These are phyloP conservation scores for Boletus rubescentipes DNA, from an alignment of 768 basidiomycete genomes.

Conservation along the genomic window DNA sequence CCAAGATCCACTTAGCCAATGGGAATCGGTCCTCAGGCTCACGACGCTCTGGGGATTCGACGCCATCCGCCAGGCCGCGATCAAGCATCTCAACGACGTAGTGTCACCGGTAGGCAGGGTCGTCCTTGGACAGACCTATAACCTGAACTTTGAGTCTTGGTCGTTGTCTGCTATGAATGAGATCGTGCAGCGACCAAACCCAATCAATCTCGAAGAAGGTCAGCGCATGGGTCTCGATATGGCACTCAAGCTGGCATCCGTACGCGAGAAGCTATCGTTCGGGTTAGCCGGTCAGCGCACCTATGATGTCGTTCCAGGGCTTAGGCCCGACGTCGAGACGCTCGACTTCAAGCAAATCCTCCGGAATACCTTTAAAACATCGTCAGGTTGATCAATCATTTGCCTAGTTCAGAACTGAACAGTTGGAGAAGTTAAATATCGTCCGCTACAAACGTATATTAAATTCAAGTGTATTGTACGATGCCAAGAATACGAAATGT, in stretches of 20 bases:
- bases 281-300: too few relatives aligned
- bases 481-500: background rate
- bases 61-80: conserved; percentile 28
- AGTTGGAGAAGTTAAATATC: too few relatives aligned
- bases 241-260: conserved; percentile 12
- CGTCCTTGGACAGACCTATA: conserved; percentile 29
- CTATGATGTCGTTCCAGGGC: background rate
- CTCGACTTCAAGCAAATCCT: background rate
- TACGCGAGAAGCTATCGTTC: conserved; percentile 7
- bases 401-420: background rate
- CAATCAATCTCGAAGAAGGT: conserved; percentile 26
- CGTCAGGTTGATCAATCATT: background rate
- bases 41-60: conserved; percentile 38
- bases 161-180: conserved; percentile 37
- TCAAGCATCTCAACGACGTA: conserved; percentile 13
- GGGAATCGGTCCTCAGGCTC: conserved; percentile 38
- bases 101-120: conserved; percentile 33
- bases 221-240: conserved; percentile 26
- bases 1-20: conserved; percentile 24
- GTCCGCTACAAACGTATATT: background rate
- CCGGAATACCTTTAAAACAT: background rate
- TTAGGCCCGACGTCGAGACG: background rate
- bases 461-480: background rate
- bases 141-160: conserved; percentile 31
- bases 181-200: conserved; percentile 15